Base-by-base conservation (phyloP, 129 eudicot genomes). In the Smallanthus sonchifolius region DNA sequence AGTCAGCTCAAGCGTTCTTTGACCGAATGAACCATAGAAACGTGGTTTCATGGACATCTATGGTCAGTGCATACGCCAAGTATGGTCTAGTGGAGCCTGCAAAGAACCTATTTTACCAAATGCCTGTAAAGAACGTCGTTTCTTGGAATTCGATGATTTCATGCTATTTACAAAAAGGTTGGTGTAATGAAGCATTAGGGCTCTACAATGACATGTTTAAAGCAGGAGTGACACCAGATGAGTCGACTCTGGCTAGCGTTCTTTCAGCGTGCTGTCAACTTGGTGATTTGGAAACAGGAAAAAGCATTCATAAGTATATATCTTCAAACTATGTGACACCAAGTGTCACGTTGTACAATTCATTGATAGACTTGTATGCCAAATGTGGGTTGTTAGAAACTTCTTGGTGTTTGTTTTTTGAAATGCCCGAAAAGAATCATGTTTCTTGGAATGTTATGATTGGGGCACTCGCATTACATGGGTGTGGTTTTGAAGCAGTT, bases 91-190 rank as follows among this genome's bases (percentile, higher is more conserved):
- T 79, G 17, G 77, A 75, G 54, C 32, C 55, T 16, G 86, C 86
- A 38, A 51, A 69, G 70, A 62, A 69, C 4, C 38, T 74, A 7
- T 83, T 83, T 69, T 4, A 78, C 43, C 69, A 78, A 69, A 79
- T 79, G 78, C 86, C 83, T 11, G 42, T 66, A 36, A 79, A 75
- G 43, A 83, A 79, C 10, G 74, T 83, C 36, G 84, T 83, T 79
- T 83, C 84, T 74, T 83, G 84, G 84, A 83, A 83, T 47, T 73
- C 80, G 7, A 74, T 83, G 83, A 74, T 81, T 75, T 75, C 84
- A 36, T 81, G 84, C 55, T 81, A 81, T 62, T 5, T 81, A 17
- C 80, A 81, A 75, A 64, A 61, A 47, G 73, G 81, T 14, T 64
- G 38, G 61, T 61, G 61, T 75, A 62, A 38, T 52, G 72, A 81